A percentile compares a stretch with the other conserved stretches of the same genome.
Conservation (phyloP, 352 stramenopile species). For the Paralagenidium karlingii region DNA sequence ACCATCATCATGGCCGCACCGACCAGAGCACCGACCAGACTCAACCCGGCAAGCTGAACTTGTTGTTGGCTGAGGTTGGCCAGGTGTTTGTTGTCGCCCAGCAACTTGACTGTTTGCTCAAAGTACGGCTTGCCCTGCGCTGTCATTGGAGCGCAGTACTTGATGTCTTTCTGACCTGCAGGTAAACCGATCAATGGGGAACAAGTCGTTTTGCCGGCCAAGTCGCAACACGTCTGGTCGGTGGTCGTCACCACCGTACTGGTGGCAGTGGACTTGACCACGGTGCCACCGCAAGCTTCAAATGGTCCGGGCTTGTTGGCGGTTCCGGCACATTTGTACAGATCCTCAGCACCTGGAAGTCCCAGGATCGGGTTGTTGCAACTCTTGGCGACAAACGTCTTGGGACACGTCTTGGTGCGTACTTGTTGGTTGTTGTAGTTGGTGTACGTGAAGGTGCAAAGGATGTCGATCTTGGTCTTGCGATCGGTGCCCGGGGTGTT, state of each 20-base stretch:
- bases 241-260: slow-evolving; percentile 10
- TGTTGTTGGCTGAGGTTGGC: slow-evolving; percentile 1
- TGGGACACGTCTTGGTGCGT: slow-evolving; percentile 19
- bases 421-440: slow-evolving; percentile 9
- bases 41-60: slow-evolving; percentile 12
- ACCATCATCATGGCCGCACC: slow-evolving; percentile 23
- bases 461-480: slow-evolving; percentile 24
- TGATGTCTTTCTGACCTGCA: slow-evolving; percentile 24
- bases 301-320: slow-evolving; percentile 19
- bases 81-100: slow-evolving; percentile 12
- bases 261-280: slow-evolving; percentile 12
- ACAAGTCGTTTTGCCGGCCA: slow-evolving; percentile 14
- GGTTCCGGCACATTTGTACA: slow-evolving; percentile 17
- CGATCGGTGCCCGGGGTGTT: slow-evolving; percentile 19
- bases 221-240: slow-evolving; percentile 28
- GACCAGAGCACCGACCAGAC: slow-evolving; percentile 16
- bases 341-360: slow-evolving; percentile 12
- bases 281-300: slow-evolving; percentile 29
- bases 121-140: neutral
- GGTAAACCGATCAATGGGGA: slow-evolving; percentile 27
- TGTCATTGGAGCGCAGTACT: slow-evolving; percentile 26
- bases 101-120: slow-evolving; percentile 3
- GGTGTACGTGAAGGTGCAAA: slow-evolving; percentile 43
- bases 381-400: slow-evolving; percentile 36
- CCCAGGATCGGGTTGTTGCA: slow-evolving; percentile 44